Evolutionary conservation across 2,329 filamentous ascomycete species (phyloP), one percentile per base, ranked within the genome.

Genomic region (Thermoascus crustaceus): DNA sequence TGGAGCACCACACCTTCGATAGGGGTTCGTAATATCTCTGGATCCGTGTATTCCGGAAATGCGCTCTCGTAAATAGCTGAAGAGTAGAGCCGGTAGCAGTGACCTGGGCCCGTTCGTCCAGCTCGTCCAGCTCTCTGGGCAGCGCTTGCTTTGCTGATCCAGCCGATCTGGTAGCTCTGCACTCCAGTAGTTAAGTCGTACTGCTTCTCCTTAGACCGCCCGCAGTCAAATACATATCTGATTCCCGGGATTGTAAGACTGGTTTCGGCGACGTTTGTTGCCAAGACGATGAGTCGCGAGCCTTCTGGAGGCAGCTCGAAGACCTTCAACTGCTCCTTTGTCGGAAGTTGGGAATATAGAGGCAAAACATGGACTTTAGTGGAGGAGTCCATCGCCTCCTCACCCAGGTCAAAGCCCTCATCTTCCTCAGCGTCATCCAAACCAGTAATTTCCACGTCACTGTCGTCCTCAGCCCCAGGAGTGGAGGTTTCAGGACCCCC

Each of bases 141-240:
- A 5, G 91, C 89, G 57, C 86, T 94, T 18, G 91, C 91, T 65
- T 98, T 96, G 66, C 88, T 95, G 56, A 96, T 93, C 86, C 89
- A 98, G 25, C 83, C 82, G 35, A 98, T 77, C 50, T 94, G 84
- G 55, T 94, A 98, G 53, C 83, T 94, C 57, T 98, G 91, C 1
- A 98, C 89, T 3, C 89, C 89, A 6, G 84, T 95, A 7, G 76
- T 67, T n/a, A 77, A 73, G 55, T 96, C 85, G 52, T 91, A 96
- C 39, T 81, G 83, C 43, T 89, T 82, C 58, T 95, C 88, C 60
- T 98, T 98, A 22, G 85, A 82, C 32, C 93, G 75, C 21, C 91
- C 91, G 46, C 85, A 88, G 59, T 96, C 89, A 43, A 98, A 95
- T 6, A 98, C 91, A 54, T 95, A 98, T 41, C 85, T 78, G 42